A percentile compares a stretch with the other conserved stretches of the same genome.
Conservation (phyloP, 2,329 filamentous ascomycete species). For the Epichloe hybrida region DNA sequence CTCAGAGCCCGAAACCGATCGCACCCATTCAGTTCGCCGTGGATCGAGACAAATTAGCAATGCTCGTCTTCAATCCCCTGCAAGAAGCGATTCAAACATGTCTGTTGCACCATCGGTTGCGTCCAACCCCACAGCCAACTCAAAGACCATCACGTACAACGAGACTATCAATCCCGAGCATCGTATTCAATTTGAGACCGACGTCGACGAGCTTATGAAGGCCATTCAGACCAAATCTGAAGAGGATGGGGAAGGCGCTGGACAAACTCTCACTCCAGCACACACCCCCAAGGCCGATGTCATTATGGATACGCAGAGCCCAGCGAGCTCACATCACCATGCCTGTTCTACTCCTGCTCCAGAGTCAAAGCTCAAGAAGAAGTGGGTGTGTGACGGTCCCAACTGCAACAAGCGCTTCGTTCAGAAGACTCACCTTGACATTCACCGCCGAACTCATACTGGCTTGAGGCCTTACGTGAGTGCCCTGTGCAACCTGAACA, state of each 20-base stretch:
- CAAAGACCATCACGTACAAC: constrained; percentile 32
- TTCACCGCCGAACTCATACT: constrained; percentile 77
- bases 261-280: constrained; percentile 13
- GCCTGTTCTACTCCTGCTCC: constrained; percentile 9
- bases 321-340: constrained; percentile 19
- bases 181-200: constrained; percentile 59
- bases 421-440: constrained; percentile 87
- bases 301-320: constrained; percentile 10
- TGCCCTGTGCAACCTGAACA: background rate
- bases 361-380: constrained; percentile 32
- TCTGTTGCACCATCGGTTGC: constrained; percentile 13
- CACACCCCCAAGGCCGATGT: constrained; percentile 9
- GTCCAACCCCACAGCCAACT: constrained; percentile 17
- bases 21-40: constrained; percentile 11
- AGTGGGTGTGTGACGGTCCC: constrained; percentile 60
- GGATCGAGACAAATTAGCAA: constrained; percentile 17
- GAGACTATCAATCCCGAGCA: constrained; percentile 31
- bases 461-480: constrained; percentile 83
- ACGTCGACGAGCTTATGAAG: constrained; percentile 80
- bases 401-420: constrained; percentile 72
- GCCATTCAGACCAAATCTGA: constrained; percentile 60
- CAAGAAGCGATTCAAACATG: constrained; percentile 19
- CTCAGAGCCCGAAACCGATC: constrained; percentile 12
- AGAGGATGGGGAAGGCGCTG: constrained; percentile 16
- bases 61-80: constrained; percentile 21